phyloP scores from a whole-genome alignment of 2,329 filamentous ascomycete genomes.

The Mollisiaceae sp. region DNA sequence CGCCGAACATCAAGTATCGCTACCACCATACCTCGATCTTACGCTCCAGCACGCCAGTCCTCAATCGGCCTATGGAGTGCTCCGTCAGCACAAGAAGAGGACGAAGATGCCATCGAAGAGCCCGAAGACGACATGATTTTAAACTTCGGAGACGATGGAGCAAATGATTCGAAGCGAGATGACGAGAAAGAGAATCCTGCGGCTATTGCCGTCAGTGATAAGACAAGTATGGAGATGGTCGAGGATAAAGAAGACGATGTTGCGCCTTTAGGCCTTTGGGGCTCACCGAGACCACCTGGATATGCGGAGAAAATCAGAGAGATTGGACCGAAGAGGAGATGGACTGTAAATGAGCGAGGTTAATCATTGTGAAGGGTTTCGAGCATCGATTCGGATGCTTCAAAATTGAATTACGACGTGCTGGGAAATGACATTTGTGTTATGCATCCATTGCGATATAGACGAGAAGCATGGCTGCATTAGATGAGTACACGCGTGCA shows the following conservation, averaged over 20 bases:
- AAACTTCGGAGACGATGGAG: slow-evolving; percentile 52
- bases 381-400: neutral
- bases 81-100: slow-evolving; percentile 50
- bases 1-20: slow-evolving; percentile 41
- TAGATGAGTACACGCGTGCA: neutral
- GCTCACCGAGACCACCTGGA: slow-evolving; percentile 52
- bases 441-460: slow-evolving; percentile 4
- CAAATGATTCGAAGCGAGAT: slow-evolving; percentile 5
- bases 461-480: neutral
- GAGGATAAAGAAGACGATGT: slow-evolving; percentile 41
- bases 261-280: slow-evolving; percentile 49
- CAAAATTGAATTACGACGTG: too few species aligned
- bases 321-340: slow-evolving; percentile 56
- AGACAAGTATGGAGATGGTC: neutral
- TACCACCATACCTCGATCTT: slow-evolving; percentile 31
- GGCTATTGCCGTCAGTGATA: neutral
- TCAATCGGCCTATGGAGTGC: slow-evolving; percentile 57
- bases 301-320: slow-evolving; percentile 55
- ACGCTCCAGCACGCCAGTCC: slow-evolving; percentile 34
- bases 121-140: slow-evolving; percentile 52
- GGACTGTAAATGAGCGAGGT: slow-evolving; percentile 57
- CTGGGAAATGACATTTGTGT: neutral
- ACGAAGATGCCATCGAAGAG: slow-evolving; percentile 42
- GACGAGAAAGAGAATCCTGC: slow-evolving; percentile 16
- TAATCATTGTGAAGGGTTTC: neutral